These are phyloP conservation scores for Erythrophleum fordii DNA, from an alignment of 306 rosid species.

Conservation along the genomic window DNA sequence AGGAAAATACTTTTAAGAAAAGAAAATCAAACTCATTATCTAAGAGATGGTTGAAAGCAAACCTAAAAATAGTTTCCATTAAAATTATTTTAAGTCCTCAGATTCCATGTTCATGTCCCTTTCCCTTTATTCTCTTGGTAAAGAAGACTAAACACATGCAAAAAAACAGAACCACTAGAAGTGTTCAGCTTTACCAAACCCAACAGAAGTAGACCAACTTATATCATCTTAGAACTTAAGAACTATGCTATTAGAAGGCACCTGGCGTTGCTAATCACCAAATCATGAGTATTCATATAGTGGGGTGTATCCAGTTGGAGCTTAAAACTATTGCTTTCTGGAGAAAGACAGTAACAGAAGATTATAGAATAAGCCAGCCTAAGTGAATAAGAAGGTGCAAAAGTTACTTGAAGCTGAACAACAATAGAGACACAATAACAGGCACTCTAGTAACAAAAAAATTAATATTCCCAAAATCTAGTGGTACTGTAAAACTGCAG, in stretches of 20 bases:
- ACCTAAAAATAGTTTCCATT: not conserved
- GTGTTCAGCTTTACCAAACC: not conserved
- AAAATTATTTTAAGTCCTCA: not conserved
- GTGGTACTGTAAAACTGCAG: not conserved
- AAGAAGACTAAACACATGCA: not conserved
- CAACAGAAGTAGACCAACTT: not conserved
- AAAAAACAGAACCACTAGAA: not conserved
- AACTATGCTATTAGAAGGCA: not conserved
- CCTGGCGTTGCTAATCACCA: not conserved
- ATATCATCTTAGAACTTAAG: not conserved
- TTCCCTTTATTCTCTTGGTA: not conserved
- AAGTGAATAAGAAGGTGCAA: not conserved
- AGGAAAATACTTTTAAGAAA: not conserved
- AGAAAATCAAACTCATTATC: not conserved
- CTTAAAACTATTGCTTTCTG: not conserved
- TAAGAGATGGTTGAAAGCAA: not conserved
- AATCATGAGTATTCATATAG: not conserved
- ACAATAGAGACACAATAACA: not conserved
- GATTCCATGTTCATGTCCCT: not conserved
- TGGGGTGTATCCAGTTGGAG: not conserved
- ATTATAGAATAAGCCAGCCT: not conserved
- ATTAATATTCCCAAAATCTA: not conserved
- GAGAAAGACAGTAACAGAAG: not conserved
- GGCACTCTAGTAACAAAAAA: not conserved
- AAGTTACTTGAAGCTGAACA: not conserved